Percentiles rank a stretch among this genome's conserved stretches.
phyloP scores from a whole-genome alignment of 1,284 basidiomycete species.

The Leccinum griseonigrum region DNA sequence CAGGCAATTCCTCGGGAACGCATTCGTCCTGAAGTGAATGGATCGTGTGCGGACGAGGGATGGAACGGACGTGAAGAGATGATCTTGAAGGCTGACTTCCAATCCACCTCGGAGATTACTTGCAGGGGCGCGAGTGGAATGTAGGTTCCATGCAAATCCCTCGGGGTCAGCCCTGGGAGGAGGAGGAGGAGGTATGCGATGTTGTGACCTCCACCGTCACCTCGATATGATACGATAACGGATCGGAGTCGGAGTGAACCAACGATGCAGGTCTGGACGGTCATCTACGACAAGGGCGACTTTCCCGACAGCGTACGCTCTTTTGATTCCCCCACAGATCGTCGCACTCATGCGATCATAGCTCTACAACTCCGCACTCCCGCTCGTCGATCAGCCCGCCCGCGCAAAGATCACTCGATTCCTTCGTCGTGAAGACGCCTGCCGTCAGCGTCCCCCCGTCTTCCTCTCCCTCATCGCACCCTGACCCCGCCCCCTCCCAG shows the following conservation, averaged over 20 bases:
- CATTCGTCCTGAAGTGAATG: slow-evolving; percentile 62
- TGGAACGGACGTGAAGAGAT: slow-evolving; percentile 68
- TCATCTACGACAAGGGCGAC: slow-evolving; percentile 45
- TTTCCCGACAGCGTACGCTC: slow-evolving; percentile 55
- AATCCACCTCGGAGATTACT: slow-evolving; percentile 70
- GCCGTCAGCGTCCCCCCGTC: slow-evolving; percentile 42
- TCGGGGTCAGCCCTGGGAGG: slow-evolving; percentile 49
- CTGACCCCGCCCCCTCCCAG: slow-evolving; percentile 40
- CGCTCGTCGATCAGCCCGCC: slow-evolving; percentile 53
- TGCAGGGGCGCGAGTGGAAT: slow-evolving; percentile 77
- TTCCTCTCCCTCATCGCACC: neutral
- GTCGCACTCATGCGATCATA: slow-evolving; percentile 28
- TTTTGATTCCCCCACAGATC: neutral
- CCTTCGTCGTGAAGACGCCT: slow-evolving; percentile 68
- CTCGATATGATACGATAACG: slow-evolving; percentile 48
- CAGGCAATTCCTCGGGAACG: slow-evolving; percentile 72
- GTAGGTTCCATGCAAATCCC: slow-evolving; percentile 69
- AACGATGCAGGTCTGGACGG: slow-evolving; percentile 57
- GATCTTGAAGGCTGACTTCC: slow-evolving; percentile 51
- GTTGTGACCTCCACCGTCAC: slow-evolving; percentile 64
- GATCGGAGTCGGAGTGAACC: slow-evolving; percentile 21
- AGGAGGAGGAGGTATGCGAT: neutral
- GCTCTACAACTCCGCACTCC: slow-evolving; percentile 55
- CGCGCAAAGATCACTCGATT: slow-evolving; percentile 57
- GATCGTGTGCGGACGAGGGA: slow-evolving; percentile 1